Conservation (phyloP, 371 early-diverging fungal genomes). For the Rhizopus sp. region DNA sequence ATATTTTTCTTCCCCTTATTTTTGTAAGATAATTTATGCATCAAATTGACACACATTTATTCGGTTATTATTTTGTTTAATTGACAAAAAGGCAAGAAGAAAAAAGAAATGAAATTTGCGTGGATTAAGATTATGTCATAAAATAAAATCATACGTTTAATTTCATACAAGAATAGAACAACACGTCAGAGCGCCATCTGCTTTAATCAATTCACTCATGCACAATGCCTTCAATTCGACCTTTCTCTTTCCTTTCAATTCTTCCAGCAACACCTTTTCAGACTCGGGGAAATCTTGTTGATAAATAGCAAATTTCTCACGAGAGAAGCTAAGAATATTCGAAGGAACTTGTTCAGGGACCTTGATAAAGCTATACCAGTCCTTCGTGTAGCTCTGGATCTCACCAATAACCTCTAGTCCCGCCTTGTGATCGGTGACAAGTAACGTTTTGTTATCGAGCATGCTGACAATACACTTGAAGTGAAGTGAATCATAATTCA, state of each 20-base stretch:
- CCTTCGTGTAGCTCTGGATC: slow-evolving; percentile 15
- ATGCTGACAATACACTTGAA: slow-evolving; percentile 37
- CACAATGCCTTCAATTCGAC: slow-evolving; percentile 18
- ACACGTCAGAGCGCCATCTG: slow-evolving; percentile 40
- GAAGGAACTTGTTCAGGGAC: slow-evolving; percentile 37
- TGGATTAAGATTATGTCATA: not conserved
- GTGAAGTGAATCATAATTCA: slow-evolving; percentile 22
- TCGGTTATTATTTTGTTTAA: not conserved
- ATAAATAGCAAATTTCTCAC: slow-evolving; percentile 23
- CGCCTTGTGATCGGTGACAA: slow-evolving; percentile 29
- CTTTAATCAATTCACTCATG: slow-evolving; percentile 42
- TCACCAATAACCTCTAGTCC: slow-evolving; percentile 21
- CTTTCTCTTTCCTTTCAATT: slow-evolving; percentile 15
- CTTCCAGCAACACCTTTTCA: slow-evolving; percentile 19
- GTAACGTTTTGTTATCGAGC: slow-evolving; percentile 14
- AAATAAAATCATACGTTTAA: slow-evolving; percentile 3
- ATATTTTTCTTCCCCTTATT: slow-evolving; percentile 7
- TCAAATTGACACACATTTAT: too few relatives aligned
- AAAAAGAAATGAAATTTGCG: too few relatives aligned
- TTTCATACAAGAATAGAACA: slow-evolving; percentile 28
- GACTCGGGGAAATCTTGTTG: slow-evolving; percentile 29
- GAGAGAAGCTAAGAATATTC: slow-evolving; percentile 33
- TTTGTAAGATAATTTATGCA: not conserved
- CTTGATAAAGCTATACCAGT: slow-evolving; percentile 22
- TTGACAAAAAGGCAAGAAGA: too few relatives aligned